Evolutionary conservation across 768 basidiomycete genomes (phyloP).

Genomic region (Leccinum barrowsii): DNA sequence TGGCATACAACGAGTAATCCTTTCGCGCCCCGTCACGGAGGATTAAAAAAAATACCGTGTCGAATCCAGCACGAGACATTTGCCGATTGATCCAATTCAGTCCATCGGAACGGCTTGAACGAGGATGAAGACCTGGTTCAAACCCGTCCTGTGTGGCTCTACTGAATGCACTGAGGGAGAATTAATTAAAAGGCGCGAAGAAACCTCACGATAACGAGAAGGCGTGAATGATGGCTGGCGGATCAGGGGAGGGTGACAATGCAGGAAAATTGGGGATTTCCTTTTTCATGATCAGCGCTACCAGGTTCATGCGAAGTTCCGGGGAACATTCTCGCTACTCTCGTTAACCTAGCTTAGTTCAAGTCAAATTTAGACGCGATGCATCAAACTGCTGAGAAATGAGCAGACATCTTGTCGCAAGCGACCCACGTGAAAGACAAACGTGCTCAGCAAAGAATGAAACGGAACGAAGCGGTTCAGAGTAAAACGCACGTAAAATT

Average conservation of each 20-base stretch:
- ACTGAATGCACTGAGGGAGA: constrained; percentile 15
- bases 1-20: constrained; percentile 8
- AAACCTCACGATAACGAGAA: constrained; percentile 32
- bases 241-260: constrained; percentile 28
- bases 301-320: constrained; percentile 7
- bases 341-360: constrained; percentile 3
- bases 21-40: constrained; percentile 8
- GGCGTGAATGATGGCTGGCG: constrained; percentile 31
- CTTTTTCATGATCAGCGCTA: constrained; percentile 29
- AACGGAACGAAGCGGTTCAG: constrained; percentile 10
- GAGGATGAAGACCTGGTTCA: constrained; percentile 12
- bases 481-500: constrained; percentile 32
- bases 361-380: constrained; percentile 8
- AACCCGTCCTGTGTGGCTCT: constrained; percentile 8
- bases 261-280: constrained; percentile 12
- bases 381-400: constrained; percentile 1
- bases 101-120: constrained; percentile 9
- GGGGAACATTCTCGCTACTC: constrained; percentile 5
- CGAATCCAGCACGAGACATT: constrained; percentile 12
- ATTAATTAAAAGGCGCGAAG: constrained; percentile 29
- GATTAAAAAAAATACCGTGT: constrained; percentile 3
- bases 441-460: constrained; percentile 14
- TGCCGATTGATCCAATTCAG: constrained; percentile 13
- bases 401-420: constrained; percentile 1
- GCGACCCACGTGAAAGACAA: constrained; percentile 8